Percentiles rank a stretch among this genome's conserved stretches.
Conservation (phyloP, 202 grass and related monocot species). For the Zoysia matrella region DNA sequence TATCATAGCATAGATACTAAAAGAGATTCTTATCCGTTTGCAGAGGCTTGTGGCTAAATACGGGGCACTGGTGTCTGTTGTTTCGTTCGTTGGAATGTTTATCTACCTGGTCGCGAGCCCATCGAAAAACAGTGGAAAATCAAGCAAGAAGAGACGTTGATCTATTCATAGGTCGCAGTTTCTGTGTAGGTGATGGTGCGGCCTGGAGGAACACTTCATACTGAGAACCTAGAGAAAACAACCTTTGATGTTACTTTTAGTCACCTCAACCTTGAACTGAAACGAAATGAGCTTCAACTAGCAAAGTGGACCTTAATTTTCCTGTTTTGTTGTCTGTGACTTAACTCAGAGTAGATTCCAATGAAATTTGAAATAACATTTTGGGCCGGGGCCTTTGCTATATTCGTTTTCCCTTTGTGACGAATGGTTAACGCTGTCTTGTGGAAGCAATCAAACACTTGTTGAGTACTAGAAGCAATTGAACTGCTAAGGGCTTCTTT, state of each 20-base stretch:
- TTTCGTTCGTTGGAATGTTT: constrained; percentile 65
- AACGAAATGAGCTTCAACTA: not conserved
- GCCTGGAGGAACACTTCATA: constrained; percentile 28
- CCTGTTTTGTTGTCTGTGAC: constrained; percentile 13
- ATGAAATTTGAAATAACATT: constrained; percentile 2
- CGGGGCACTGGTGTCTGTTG: constrained; percentile 53
- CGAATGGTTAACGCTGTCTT: no score
- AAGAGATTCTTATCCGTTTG: constrained; percentile 31
- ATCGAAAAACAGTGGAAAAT: constrained; percentile 47
- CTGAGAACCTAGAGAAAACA: constrained; percentile 26
- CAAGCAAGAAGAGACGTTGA: constrained; percentile 55
- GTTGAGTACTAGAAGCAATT: no score
- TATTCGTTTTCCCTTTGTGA: not conserved
- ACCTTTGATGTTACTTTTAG: constrained; percentile 33
- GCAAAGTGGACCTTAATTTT: constrained; percentile 44
- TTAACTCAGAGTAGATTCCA: constrained; percentile 16
- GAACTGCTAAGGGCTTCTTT: no score
- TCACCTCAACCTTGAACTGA: constrained; percentile 23
- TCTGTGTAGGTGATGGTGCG: constrained; percentile 3
- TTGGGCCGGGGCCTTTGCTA: not conserved
- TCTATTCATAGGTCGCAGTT: not conserved
- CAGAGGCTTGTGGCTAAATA: constrained; percentile 58
- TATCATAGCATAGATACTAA: constrained; percentile 21
- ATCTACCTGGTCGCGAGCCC: constrained; percentile 79
- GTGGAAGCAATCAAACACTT: no score